Percentiles rank a stretch among this genome's conserved stretches.
Evolutionary conservation across 2,329 filamentous ascomycete genomes (phyloP).

Genomic region (Pleomassaria siparia): DNA sequence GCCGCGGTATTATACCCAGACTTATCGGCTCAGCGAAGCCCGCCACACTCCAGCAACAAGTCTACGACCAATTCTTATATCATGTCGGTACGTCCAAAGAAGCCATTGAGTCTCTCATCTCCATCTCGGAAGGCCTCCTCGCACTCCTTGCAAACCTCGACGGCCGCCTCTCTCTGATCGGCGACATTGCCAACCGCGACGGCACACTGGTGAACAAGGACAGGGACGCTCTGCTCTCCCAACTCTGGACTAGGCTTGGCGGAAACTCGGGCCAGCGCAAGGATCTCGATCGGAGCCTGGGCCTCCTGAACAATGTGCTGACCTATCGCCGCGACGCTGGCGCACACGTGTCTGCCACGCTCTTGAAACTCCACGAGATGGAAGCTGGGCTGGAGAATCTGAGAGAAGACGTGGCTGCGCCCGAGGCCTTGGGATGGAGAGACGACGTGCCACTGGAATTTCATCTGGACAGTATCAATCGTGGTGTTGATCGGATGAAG

Average conservation of each 20-base stretch:
- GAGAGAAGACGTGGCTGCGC: conserved; percentile 68
- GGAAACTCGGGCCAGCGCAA: conserved; percentile 64
- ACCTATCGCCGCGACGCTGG: conserved; percentile 66
- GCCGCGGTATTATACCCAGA: conserved; percentile 40
- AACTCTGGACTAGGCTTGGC: conserved; percentile 74
- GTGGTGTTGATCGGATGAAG: conserved; percentile 72
- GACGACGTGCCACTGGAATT: conserved; percentile 65
- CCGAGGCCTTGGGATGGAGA: conserved; percentile 59
- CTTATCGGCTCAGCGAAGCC: conserved; percentile 51
- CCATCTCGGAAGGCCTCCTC: conserved; percentile 69
- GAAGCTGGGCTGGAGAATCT: conserved; percentile 70
- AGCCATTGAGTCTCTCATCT: conserved; percentile 67
- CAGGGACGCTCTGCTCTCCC: conserved; percentile 67
- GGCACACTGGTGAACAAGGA: conserved; percentile 59
- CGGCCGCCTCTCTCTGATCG: conserved; percentile 68
- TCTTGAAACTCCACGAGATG: conserved; percentile 74
- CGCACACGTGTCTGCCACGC: conserved; percentile 66
- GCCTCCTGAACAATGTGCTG: conserved; percentile 66
- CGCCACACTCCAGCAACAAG: conserved; percentile 48
- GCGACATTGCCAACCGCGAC: conserved; percentile 67
- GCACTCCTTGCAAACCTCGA: conserved; percentile 68
- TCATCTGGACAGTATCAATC: conserved; percentile 74
- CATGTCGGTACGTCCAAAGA: conserved; percentile 71
- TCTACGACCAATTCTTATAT: conserved; percentile 73
- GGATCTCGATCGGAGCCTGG: conserved; percentile 64